Evolutionary conservation across 2,329 filamentous ascomycete genomes (phyloP).

Genomic region (Cercospora sp.): DNA sequence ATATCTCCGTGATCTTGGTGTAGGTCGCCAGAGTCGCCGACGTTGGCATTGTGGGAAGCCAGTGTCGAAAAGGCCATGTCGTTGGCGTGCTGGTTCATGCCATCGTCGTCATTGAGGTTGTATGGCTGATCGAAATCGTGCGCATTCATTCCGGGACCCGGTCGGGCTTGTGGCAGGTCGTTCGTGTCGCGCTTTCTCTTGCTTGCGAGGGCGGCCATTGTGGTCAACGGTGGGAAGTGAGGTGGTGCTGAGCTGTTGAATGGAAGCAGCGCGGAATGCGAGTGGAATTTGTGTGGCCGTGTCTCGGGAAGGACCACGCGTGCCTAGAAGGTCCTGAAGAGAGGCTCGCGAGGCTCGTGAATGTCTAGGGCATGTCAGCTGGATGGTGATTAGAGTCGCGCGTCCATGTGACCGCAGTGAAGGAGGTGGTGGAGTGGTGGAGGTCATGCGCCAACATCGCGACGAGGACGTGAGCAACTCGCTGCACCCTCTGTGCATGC

Average conservation of each 20-base stretch:
- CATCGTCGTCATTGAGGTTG: constrained; percentile 39
- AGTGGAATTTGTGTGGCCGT: background rate
- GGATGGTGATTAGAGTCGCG: constrained; percentile 13
- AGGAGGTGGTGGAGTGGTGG: background rate
- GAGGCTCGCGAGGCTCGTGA: background rate
- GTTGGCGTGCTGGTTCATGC: constrained; percentile 41
- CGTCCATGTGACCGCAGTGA: constrained; percentile 14
- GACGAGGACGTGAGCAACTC: constrained; percentile 5
- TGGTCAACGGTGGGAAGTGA: background rate
- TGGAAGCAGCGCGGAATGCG: background rate
- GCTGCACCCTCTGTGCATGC: constrained; percentile 5
- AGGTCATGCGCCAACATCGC: constrained; percentile 10
- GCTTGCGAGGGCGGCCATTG: constrained; percentile 37
- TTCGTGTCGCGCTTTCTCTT: constrained; percentile 52
- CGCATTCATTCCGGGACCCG: constrained; percentile 36
- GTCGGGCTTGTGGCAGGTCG: constrained; percentile 44
- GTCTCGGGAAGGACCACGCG: constrained; percentile 11
- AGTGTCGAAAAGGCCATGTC: constrained; percentile 47
- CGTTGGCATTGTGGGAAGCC: constrained; percentile 35
- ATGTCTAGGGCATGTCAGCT: constrained; percentile 18
- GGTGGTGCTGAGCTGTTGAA: background rate
- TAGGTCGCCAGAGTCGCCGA: constrained; percentile 17
- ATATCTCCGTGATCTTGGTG: constrained; percentile 24
- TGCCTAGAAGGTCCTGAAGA: background rate
- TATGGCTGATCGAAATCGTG: constrained; percentile 39